Conservation (phyloP, 2,329 filamentous ascomycete species). For the Hymenoscyphus albidus region DNA sequence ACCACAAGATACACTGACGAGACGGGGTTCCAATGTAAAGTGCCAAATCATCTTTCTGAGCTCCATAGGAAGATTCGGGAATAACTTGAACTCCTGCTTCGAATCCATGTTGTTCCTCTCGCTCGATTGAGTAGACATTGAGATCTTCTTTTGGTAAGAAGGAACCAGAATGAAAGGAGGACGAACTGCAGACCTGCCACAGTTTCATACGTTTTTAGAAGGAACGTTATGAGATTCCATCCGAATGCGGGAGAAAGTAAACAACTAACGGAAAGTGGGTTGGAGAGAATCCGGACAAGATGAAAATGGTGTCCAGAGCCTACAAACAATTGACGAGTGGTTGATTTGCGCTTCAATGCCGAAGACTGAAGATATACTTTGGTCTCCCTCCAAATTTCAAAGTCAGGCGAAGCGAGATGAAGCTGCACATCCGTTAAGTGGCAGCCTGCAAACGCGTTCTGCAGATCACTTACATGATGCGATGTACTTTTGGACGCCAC, state of each 20-base stretch:
- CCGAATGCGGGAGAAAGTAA: not conserved
- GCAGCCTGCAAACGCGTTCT: not conserved
- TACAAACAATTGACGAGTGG: not conserved
- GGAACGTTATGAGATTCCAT: not conserved
- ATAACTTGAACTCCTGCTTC: slow-evolving; percentile 12
- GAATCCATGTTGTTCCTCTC: not conserved
- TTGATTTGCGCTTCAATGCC: not conserved
- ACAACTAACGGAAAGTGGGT: not conserved
- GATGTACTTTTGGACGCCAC: not conserved
- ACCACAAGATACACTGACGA: slow-evolving; percentile 12
- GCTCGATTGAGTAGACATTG: not conserved
- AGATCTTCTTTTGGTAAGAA: not conserved
- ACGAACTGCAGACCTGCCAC: not conserved
- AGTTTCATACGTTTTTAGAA: not conserved
- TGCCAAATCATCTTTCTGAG: slow-evolving; percentile 22
- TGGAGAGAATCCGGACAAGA: too few relatives aligned
- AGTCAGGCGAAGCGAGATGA: not conserved
- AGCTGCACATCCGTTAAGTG: not conserved
- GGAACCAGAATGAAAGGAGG: not conserved
- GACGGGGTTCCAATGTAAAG: slow-evolving; percentile 15
- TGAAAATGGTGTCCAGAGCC: too few relatives aligned
- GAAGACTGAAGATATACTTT: not conserved
- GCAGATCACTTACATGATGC: slow-evolving; percentile 3
- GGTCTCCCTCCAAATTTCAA: too few relatives aligned
- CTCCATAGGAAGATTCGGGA: slow-evolving; percentile 22